Conservation (phyloP, 495 filamentous ascomycete genomes). For the Aspergillus nidulans region DNA sequence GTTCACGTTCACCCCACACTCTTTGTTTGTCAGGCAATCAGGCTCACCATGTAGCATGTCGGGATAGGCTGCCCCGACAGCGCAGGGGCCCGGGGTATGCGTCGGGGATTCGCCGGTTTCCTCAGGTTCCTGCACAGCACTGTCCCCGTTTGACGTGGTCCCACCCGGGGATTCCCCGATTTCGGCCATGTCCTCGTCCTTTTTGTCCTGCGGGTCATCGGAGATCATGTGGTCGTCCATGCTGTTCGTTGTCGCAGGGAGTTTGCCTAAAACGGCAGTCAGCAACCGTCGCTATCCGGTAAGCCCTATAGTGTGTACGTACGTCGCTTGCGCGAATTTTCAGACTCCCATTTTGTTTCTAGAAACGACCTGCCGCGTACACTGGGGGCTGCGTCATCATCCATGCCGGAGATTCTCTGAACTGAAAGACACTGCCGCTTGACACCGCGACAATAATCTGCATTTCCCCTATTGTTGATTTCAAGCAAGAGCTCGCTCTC, state of each 20-base stretch:
- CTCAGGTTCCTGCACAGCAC: conserved; percentile 7
- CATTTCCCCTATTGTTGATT: conserved; percentile 30
- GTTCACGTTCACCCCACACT: conserved; percentile 9
- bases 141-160: conserved; percentile 19
- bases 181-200: conserved; percentile 8
- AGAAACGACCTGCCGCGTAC: conserved; percentile 32
- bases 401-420: not conserved
- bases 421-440: conserved; percentile 41
- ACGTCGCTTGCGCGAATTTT: conserved; percentile 37
- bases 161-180: conserved; percentile 12
- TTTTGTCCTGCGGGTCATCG: conserved; percentile 2
- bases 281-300: not conserved
- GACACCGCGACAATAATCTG: conserved; percentile 34
- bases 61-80: conserved; percentile 19
- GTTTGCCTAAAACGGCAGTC: conserved; percentile 30
- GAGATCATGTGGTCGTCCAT: conserved; percentile 14
- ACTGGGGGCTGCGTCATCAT: not conserved
- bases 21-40: conserved; percentile 1
- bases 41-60: conserved; percentile 19
- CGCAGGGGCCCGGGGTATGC: conserved; percentile 9
- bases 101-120: conserved; percentile 16
- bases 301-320: conserved; percentile 13
- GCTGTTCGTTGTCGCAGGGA: conserved; percentile 23
- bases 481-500: conserved; percentile 26
- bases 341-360: conserved; percentile 38